Conservation (phyloP, 257 asterid species). For the Lavandula angustifolia region DNA sequence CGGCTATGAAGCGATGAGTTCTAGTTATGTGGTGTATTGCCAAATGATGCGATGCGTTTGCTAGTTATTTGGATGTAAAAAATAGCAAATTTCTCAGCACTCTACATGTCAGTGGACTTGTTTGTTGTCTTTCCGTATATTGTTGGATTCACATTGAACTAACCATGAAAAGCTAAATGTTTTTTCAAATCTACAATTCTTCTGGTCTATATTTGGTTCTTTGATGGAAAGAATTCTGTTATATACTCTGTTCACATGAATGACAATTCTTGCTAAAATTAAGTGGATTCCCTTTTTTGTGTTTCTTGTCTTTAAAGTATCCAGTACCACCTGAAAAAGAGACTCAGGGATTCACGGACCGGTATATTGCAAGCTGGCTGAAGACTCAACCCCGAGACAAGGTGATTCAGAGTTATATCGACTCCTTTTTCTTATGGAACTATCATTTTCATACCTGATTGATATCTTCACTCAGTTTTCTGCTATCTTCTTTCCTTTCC, state of each 20-base stretch:
- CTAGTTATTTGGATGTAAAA: neutral
- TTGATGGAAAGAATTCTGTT: neutral
- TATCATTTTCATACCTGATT: neutral
- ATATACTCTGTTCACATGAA: neutral
- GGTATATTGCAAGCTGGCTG: conserved; percentile 74
- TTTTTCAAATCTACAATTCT: too few species aligned
- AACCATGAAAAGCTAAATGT: too few species aligned
- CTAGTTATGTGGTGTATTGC: too few species aligned
- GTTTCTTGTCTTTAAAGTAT: conserved; percentile 43
- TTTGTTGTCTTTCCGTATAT: too few species aligned
- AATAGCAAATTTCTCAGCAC: too few species aligned
- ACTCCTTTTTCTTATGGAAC: neutral
- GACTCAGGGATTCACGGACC: conserved; percentile 81
- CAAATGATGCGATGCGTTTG: neutral
- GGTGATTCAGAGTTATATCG: conserved; percentile 43
- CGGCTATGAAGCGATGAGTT: conserved; percentile 1
- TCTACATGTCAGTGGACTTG: too few species aligned
- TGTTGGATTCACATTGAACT: too few species aligned
- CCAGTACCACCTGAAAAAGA: conserved; percentile 70
- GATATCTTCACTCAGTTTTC: conserved; percentile 13
- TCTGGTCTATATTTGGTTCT: neutral
- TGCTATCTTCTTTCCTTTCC: conserved; percentile 13
- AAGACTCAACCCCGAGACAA: conserved; percentile 84
- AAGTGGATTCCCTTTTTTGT: conserved; percentile 19
- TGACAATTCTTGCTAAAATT: conserved; percentile 19